phyloP scores from a whole-genome alignment of 177 flowering plant species.

The Telopea speciosissima region DNA sequence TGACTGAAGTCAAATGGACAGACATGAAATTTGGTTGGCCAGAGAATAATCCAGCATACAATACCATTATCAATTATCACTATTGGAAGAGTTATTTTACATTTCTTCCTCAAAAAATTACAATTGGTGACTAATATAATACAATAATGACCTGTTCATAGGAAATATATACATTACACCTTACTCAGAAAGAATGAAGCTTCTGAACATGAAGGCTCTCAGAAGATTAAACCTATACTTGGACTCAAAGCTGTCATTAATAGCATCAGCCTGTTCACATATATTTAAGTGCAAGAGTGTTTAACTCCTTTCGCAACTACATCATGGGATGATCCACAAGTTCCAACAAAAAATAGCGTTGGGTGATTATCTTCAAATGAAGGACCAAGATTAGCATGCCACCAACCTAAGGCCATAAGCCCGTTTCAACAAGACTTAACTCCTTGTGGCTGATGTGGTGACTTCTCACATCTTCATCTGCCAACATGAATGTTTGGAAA shows the following conservation, averaged over 20 bases:
- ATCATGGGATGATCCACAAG: neutral
- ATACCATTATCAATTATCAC: too few species aligned
- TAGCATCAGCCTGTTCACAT: conserved; percentile 7
- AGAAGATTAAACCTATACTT: neutral
- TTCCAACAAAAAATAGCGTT: neutral
- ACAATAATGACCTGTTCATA: neutral
- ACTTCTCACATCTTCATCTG: conserved; percentile 4
- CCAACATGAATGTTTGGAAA: conserved; percentile 2
- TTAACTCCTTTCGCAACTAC: neutral
- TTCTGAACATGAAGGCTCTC: neutral
- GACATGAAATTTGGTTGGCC: too few species aligned
- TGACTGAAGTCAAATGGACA: too few species aligned
- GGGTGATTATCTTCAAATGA: neutral
- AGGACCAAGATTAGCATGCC: neutral
- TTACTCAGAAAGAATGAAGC: neutral
- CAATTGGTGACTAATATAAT: neutral
- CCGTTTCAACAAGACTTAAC: conserved; percentile 2
- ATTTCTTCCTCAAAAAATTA: neutral
- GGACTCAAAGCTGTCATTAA: conserved; percentile 3
- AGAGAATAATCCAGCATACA: too few species aligned
- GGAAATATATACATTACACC: neutral
- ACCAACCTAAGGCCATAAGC: conserved; percentile 6
- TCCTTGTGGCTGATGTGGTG: neutral
- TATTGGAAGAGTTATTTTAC: neutral
- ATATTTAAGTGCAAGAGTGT: neutral